Evolutionary conservation across 768 basidiomycete genomes (phyloP), one percentile per base, ranked within the genome.

Genomic region (Kwoniella sp.): DNA sequence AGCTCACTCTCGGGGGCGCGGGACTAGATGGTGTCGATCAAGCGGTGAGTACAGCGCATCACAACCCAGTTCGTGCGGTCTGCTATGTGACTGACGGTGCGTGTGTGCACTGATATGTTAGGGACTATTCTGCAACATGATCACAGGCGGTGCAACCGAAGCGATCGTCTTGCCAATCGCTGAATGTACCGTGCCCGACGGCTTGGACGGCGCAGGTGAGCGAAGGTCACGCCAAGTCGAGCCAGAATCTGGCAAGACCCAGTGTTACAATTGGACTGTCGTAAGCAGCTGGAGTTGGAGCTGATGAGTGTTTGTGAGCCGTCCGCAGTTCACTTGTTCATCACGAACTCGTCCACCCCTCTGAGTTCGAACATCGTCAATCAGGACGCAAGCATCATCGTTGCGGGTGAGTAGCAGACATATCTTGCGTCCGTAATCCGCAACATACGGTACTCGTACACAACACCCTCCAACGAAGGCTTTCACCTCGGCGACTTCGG

Each of bases 71-170:
- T n/a, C n/a, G n/a, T n/a, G n/a, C n/a, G n/a, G n/a, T n/a, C n/a
- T n/a, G n/a, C n/a, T n/a, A n/a, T n/a, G n/a, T n/a, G n/a, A n/a
- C n/a, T n/a, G n/a, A n/a, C n/a, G n/a, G n/a, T n/a, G n/a, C n/a
- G n/a, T n/a, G n/a, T n/a, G n/a, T n/a, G n/a, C n/a, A n/a, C n/a
- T n/a, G n/a, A n/a, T 17, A 45, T 45, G 8, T 11, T 20, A 45
- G 41, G 47, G 20, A 5, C 47, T 66, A 3, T 71, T 73, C 63
- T 73, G 72, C 63, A 69, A 75, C 58, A 67, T 75, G 63, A 69
- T 73, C 30, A 25, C 65, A 8, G 74, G 74, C 17, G 67, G 72
- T 12, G 64, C 66, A 2, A 62, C 66, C 1, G 52, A 58, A 17
- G 67, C 69, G 4, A 51, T 73, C 51, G 51, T 34, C 7, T 61